Conservation (phyloP, 23 red algal species). For the Chondrus crispus region DNA sequence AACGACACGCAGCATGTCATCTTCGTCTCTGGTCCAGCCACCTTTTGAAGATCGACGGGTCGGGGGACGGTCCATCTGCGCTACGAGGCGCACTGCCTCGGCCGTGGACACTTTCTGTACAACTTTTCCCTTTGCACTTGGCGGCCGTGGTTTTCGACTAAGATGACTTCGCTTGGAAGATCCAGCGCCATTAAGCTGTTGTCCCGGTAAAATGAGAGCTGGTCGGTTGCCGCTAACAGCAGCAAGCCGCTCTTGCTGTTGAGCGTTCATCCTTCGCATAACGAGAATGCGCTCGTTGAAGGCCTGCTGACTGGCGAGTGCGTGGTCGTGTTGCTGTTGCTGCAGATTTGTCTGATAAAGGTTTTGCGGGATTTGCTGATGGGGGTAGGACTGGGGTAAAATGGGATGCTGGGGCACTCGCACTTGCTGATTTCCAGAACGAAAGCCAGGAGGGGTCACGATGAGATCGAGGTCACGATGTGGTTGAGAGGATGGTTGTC, state of each 20-base stretch:
- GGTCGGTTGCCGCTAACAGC: background rate
- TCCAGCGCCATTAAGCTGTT: background rate
- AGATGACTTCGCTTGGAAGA: background rate
- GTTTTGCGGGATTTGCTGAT: background rate
- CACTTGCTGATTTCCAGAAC: background rate
- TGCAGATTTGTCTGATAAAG: background rate
- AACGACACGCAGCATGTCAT: conserved; percentile 67
- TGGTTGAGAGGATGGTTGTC: background rate
- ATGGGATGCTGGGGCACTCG: background rate
- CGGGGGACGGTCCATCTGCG: conserved; percentile 61
- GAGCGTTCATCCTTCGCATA: background rate
- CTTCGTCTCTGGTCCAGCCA: conserved; percentile 86
- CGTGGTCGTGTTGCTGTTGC: background rate
- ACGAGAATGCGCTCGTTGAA: background rate
- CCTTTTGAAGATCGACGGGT: conserved; percentile 74
- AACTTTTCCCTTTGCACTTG: background rate
- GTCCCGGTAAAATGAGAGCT: background rate
- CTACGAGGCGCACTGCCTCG: conserved; percentile 48
- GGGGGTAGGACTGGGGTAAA: background rate
- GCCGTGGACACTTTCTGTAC: conserved; percentile 38
- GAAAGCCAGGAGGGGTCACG: background rate
- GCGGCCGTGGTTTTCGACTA: background rate
- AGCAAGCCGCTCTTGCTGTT: background rate
- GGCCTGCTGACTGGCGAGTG: background rate
- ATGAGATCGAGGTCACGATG: background rate